A percentile compares a stretch with the other conserved stretches of the same genome.
phyloP scores from a whole-genome alignment of 352 stramenopile genomes.

The Globisporangium emineosum region DNA sequence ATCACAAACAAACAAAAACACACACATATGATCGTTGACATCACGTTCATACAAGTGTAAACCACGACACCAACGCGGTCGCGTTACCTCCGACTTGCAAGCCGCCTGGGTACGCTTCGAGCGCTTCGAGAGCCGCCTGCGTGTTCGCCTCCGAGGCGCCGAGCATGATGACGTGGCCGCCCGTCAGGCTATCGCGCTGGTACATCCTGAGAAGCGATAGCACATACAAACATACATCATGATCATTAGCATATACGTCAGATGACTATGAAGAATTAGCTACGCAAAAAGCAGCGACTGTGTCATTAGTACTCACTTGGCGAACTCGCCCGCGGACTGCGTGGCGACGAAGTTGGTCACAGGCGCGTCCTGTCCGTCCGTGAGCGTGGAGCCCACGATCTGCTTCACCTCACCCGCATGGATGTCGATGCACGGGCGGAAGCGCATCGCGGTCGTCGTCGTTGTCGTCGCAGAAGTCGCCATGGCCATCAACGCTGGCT shows the following conservation, averaged over 20 bases:
- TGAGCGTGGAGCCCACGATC: conserved; percentile 97
- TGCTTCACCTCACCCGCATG: conserved; percentile 98
- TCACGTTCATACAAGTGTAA: not conserved
- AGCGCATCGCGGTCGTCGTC: conserved; percentile 78
- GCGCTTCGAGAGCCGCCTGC: conserved; percentile 82
- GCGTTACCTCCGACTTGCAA: conserved; percentile 93
- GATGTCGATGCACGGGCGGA: conserved; percentile 98
- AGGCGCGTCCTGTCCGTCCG: conserved; percentile 67
- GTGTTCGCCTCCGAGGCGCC: conserved; percentile 90
- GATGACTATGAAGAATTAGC: not conserved
- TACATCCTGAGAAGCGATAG: conserved; percentile 82
- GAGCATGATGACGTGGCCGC: conserved; percentile 98
- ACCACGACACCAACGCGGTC: not conserved
- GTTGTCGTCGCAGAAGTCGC: conserved; percentile 1
- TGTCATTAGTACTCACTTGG: conserved; percentile 37
- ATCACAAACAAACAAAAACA: not conserved
- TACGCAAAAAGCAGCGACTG: not conserved
- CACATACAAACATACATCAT: not conserved
- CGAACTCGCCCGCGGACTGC: conserved; percentile 71
- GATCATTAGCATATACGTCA: not conserved
- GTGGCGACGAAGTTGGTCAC: conserved; percentile 93
- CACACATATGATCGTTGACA: not conserved
- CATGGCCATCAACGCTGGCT: conserved; percentile 1
- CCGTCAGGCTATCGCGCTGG: conserved; percentile 81
- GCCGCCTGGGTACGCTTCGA: conserved; percentile 87